Percentiles rank a stretch among this genome's conserved stretches.
Conservation (phyloP, 148 eudicot species). For the Nyssa sinensis region DNA sequence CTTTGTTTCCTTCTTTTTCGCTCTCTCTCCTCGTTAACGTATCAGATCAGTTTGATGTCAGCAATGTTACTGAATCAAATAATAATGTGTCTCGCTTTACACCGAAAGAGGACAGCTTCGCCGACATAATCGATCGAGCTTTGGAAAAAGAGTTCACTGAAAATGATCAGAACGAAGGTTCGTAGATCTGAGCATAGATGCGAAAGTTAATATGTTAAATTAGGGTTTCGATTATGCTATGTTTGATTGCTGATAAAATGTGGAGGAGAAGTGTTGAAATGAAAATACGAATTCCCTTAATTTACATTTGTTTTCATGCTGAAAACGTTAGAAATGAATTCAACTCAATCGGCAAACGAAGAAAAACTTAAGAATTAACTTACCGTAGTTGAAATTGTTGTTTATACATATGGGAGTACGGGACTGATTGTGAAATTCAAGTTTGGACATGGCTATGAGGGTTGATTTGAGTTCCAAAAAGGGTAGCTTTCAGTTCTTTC, state of each 20-base stretch:
- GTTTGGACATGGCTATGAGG: neutral
- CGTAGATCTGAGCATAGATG: conserved; percentile 32
- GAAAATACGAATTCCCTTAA: neutral
- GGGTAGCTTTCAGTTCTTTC: neutral
- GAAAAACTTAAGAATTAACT: too few species aligned
- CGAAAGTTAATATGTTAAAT: neutral
- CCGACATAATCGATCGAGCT: conserved; percentile 73
- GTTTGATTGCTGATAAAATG: conserved; percentile 7
- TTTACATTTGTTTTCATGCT: conserved; percentile 5
- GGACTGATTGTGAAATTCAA: too few species aligned
- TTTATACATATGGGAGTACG: too few species aligned
- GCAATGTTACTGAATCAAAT: conserved; percentile 14
- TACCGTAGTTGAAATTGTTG: too few species aligned
- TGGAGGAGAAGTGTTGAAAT: neutral
- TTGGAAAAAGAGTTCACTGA: conserved; percentile 67
- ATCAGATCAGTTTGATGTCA: conserved; percentile 16
- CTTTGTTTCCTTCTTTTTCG: conserved; percentile 9
- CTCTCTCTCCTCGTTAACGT: conserved; percentile 7
- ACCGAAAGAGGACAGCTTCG: conserved; percentile 46
- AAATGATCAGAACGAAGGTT: conserved; percentile 61
- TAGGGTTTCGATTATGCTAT: conserved; percentile 23
- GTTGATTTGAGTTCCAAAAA: neutral
- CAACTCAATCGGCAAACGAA: neutral
- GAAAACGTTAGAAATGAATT: neutral
- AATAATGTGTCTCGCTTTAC: conserved; percentile 19